Conservation (phyloP, 2,329 filamentous ascomycete genomes). For the Teratosphaeria destructans region DNA sequence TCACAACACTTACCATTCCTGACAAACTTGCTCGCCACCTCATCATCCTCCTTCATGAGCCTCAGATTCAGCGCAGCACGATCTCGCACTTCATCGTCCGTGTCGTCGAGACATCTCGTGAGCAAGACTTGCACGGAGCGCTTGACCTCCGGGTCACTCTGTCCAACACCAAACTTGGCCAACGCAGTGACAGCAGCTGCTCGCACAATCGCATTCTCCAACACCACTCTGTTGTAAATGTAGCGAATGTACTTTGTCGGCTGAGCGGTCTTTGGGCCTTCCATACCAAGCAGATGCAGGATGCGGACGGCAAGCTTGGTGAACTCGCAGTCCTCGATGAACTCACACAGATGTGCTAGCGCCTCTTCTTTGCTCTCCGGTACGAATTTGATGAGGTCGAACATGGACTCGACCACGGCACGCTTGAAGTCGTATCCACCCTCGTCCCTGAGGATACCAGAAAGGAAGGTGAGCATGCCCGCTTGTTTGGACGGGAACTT, state of each 20-base stretch:
- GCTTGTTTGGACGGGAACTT: conserved; percentile 99
- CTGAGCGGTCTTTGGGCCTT: conserved; percentile 89
- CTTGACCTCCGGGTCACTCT: conserved; percentile 95
- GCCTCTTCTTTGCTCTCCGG: conserved; percentile 75
- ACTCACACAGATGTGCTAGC: conserved; percentile 91
- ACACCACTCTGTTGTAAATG: conserved; percentile 95
- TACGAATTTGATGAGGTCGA: conserved; percentile 97
- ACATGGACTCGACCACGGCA: conserved; percentile 96
- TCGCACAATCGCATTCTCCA: conserved; percentile 92
- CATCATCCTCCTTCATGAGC: conserved; percentile 75
- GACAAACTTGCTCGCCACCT: conserved; percentile 76
- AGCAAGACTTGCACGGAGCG: conserved; percentile 87
- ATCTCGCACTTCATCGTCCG: conserved; percentile 94
- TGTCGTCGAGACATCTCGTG: conserved; percentile 87
- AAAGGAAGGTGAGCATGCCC: conserved; percentile 93
- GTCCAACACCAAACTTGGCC: conserved; percentile 93
- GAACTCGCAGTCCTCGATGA: conserved; percentile 99
- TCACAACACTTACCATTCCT: conserved; percentile 59
- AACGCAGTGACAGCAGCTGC: conserved; percentile 91
- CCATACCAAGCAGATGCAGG: conserved; percentile 82
- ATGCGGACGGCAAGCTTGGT: conserved; percentile 95
- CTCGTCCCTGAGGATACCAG: conserved; percentile 91
- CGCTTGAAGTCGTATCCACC: conserved; percentile 98
- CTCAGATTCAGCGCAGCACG: conserved; percentile 86
- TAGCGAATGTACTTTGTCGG: conserved; percentile 99